phyloP scores from a whole-genome alignment of 768 basidiomycete genomes.

The Lactarius hengduanensis region DNA sequence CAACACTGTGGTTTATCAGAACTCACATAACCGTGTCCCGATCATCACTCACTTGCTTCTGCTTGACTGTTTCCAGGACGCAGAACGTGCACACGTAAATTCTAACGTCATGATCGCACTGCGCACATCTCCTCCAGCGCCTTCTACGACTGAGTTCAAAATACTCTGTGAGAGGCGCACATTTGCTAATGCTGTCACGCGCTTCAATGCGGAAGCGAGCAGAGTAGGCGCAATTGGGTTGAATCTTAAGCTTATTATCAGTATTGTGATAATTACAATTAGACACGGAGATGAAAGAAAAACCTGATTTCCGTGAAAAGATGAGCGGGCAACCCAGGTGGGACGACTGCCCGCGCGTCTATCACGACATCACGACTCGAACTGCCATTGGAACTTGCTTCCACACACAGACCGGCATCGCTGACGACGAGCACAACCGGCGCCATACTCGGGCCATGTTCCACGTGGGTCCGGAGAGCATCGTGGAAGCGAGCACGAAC shows the following conservation, averaged over 20 bases:
- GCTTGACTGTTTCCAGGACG: constrained; percentile 38
- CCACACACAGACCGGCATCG: constrained; percentile 77
- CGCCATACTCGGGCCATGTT: constrained; percentile 35
- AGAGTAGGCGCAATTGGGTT: constrained; percentile 90
- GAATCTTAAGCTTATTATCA: constrained; percentile 53
- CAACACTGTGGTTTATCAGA: constrained; percentile 23
- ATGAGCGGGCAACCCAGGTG: constrained; percentile 63
- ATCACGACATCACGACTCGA: constrained; percentile 51
- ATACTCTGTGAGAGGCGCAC: constrained; percentile 58
- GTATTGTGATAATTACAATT: constrained; percentile 5
- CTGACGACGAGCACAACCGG: constrained; percentile 85
- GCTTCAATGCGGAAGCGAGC: constrained; percentile 73
- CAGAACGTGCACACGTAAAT: constrained; percentile 65
- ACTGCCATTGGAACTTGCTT: constrained; percentile 50
- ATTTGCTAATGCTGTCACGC: constrained; percentile 41
- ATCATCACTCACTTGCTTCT: constrained; percentile 30
- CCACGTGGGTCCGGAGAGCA: constrained; percentile 57
- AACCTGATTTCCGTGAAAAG: constrained; percentile 82
- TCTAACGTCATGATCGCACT: constrained; percentile 93
- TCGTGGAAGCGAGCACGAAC: constrained; percentile 74
- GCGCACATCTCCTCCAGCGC: constrained; percentile 88
- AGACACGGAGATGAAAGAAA: constrained; percentile 37
- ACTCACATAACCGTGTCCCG: constrained; percentile 24
- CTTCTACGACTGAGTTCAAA: constrained; percentile 72
- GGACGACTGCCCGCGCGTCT: constrained; percentile 69